Evolutionary conservation across 352 stramenopile genomes (phyloP).

Genomic region (Globisporangium emineosum): DNA sequence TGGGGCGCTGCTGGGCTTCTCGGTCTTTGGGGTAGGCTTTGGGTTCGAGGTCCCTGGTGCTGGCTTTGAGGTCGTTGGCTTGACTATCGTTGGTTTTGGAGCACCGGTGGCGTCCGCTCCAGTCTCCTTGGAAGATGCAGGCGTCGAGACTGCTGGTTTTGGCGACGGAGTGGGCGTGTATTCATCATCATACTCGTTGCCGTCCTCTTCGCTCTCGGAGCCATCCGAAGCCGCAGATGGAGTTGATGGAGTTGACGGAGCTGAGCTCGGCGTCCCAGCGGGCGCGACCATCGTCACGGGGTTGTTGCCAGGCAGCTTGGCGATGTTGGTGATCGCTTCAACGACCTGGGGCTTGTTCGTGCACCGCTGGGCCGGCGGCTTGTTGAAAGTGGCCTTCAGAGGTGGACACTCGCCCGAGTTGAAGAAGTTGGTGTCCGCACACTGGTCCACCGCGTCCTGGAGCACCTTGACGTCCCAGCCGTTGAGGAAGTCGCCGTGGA

Average conservation of each 20-base stretch:
- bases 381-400: constrained; percentile 34
- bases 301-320: constrained; percentile 37
- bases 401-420: constrained; percentile 42
- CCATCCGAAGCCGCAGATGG: not conserved
- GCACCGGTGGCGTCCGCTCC: not conserved
- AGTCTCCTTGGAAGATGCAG: not conserved
- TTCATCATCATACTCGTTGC: constrained; percentile 1
- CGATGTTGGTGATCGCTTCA: constrained; percentile 27
- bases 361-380: constrained; percentile 29
- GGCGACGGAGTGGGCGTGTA: not conserved
- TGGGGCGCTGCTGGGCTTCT: not conserved
- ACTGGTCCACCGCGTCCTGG: constrained; percentile 41
- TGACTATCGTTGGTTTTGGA: not conserved
- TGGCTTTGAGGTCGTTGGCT: not conserved
- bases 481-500: constrained; percentile 57
- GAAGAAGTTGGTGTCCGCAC: constrained; percentile 47
- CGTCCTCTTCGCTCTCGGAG: not conserved
- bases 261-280: not conserved
- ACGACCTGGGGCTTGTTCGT: constrained; percentile 34
- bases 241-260: too few relatives aligned
- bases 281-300: constrained; percentile 14
- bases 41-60: not conserved
- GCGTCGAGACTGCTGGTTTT: not conserved
- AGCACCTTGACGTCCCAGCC: constrained; percentile 44
- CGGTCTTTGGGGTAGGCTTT: not conserved